Percentiles rank a stretch among this genome's conserved stretches.
Evolutionary conservation across 169 alveolate species (phyloP).

Genomic region (Toxoplasma gondii): DNA sequence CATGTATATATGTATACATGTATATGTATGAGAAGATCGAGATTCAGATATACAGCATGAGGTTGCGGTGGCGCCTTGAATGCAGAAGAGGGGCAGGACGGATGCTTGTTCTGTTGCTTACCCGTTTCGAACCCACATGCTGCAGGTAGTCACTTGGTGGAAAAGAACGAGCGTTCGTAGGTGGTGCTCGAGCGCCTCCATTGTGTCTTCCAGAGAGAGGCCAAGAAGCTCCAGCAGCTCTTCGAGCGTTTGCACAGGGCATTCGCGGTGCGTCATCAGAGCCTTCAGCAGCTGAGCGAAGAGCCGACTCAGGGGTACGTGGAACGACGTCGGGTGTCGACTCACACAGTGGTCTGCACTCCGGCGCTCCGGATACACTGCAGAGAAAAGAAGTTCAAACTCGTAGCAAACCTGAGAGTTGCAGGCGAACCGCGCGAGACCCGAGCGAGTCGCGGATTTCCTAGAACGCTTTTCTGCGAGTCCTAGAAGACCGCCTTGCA

Average conservation of each 20-base stretch:
- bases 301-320: slow-evolving; percentile 28
- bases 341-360: not conserved
- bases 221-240: not conserved
- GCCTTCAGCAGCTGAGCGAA: not conserved
- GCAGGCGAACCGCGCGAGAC: too few relatives aligned
- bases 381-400: not conserved
- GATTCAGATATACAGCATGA: not conserved
- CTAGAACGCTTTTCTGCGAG: too few relatives aligned
- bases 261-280: not conserved
- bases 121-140: slow-evolving; percentile 32
- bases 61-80: too few relatives aligned
- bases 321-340: slow-evolving; percentile 31
- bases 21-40: not conserved
- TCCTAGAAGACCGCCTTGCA: too few relatives aligned
- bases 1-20: not conserved
- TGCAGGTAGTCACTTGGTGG: slow-evolving; percentile 21
- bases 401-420: not conserved
- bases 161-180: not conserved
- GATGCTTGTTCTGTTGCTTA: not conserved
- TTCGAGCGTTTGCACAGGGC: not conserved
- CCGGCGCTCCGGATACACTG: slow-evolving; percentile 23
- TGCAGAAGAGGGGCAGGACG: too few relatives aligned
- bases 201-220: not conserved
- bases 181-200: not conserved
- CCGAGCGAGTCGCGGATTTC: too few relatives aligned